Evolutionary conservation across 805 yeast species (phyloP), one percentile per base, ranked within the genome.

Genomic region (Hanseniaspora thailandica): DNA sequence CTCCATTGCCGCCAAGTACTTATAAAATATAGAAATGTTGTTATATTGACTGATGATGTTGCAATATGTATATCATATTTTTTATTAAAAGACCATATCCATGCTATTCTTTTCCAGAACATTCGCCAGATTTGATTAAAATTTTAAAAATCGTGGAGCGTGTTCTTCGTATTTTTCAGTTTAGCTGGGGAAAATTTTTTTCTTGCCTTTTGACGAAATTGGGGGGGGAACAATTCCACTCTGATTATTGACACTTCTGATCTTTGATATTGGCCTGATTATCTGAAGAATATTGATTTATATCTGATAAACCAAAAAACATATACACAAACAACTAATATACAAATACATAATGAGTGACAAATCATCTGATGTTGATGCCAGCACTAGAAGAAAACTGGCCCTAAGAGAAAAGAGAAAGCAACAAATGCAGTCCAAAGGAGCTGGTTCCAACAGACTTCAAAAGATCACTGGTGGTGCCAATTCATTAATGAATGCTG

Each of bases 321-420:
- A 20, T 5, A 44, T 12, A 20, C 22, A 41, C 8, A 30, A 3
- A 13, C 10, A 30, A 30, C 6, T 20, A 28, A 19, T 12, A n/a
- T n/a, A n/a, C n/a, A n/a, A 43, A 13, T 2, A 26, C 7, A 43
- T 4, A 6, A 74, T 75, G 78, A 65, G 73, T 48, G 71, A 66
- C 34, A 13, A 40, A 26, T 30, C 76, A 28, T 65, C 73, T 33
- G 33, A 34, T 15, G 25, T 50, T 34, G 54, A 50, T 15, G 54
- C 54, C 20, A 39, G 77, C 7, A 80, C 78, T 39, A 86, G 81
- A 58, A 79, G 75, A 65, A 76, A 80, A 60, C 70, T 70, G 52
- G 59, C 80, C 22, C 64, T 81, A 44, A 71, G 85, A 55, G 85
- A 82, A 61, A 73, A 84, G 62, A 73, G 87, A 61, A 81, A 77